These are phyloP conservation scores for Paralagenidium karlingii DNA, from an alignment of 352 stramenopile genomes.

Conservation along the genomic window DNA sequence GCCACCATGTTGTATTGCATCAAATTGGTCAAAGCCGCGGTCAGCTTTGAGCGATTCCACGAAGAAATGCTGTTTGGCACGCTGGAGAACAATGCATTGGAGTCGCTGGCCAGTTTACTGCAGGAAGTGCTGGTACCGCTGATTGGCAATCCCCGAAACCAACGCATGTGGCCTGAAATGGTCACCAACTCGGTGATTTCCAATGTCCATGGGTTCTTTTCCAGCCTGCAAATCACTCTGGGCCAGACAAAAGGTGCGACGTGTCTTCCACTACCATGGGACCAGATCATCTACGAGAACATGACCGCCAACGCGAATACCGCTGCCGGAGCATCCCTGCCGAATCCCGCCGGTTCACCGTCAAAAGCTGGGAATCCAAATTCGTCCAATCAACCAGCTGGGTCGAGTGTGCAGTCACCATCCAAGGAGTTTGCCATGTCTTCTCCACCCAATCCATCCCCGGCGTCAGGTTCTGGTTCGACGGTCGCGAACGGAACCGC, in stretches of 20 bases:
- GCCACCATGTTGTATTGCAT: slow-evolving; percentile 51
- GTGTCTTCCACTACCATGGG: slow-evolving; percentile 74
- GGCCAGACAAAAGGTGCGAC: slow-evolving; percentile 74
- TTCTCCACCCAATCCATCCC: slow-evolving; percentile 6
- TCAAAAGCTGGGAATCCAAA: too few species aligned
- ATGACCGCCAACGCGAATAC: slow-evolving; percentile 28
- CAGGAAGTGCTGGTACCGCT: slow-evolving; percentile 66
- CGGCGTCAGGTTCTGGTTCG: not conserved
- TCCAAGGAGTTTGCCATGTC: too few species aligned
- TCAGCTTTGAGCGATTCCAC: slow-evolving; percentile 43
- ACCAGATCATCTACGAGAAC: slow-evolving; percentile 18
- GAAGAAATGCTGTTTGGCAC: slow-evolving; percentile 65
- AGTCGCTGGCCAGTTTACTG: slow-evolving; percentile 59
- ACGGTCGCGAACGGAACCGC: not conserved
- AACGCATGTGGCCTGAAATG: slow-evolving; percentile 71
- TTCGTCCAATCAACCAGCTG: too few species aligned
- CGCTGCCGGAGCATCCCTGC: slow-evolving; percentile 1
- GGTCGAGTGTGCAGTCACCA: too few species aligned
- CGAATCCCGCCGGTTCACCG: not conserved
- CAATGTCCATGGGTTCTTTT: slow-evolving; percentile 72
- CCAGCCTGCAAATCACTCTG: slow-evolving; percentile 79
- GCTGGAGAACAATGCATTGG: slow-evolving; percentile 57
- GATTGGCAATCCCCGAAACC: slow-evolving; percentile 64
- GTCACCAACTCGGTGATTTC: slow-evolving; percentile 62
- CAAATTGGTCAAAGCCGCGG: slow-evolving; percentile 50